These are phyloP conservation scores for Alternaria viburni DNA, from an alignment of 2,329 filamentous ascomycete species.

Conservation along the genomic window DNA sequence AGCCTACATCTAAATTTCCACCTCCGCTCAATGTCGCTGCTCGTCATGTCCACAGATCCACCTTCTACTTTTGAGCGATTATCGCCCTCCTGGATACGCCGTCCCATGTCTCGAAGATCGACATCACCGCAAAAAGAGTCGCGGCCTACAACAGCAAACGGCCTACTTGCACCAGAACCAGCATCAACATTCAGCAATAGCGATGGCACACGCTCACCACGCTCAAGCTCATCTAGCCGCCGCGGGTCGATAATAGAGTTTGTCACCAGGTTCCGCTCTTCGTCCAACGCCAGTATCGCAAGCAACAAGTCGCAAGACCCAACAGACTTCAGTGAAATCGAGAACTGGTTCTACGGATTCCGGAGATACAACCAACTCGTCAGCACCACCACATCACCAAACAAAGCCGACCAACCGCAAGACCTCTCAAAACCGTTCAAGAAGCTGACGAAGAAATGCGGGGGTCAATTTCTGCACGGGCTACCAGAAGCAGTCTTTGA, in stretches of 20 bases:
- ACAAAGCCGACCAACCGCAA: slow-evolving; percentile 17
- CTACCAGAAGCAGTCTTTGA: slow-evolving; percentile 44
- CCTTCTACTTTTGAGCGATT: slow-evolving; percentile 28
- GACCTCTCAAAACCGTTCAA: slow-evolving; percentile 32
- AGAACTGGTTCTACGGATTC: slow-evolving; percentile 41
- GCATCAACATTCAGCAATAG: slow-evolving; percentile 33
- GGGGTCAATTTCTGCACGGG: slow-evolving; percentile 36
- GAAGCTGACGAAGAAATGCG: slow-evolving; percentile 36
- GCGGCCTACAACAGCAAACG: slow-evolving; percentile 21
- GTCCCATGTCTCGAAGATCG: slow-evolving; percentile 19
- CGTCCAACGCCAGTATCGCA: slow-evolving; percentile 30
- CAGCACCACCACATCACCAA: slow-evolving; percentile 24
- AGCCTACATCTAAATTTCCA: background rate
- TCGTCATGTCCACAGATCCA: slow-evolving; percentile 33
- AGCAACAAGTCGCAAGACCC: slow-evolving; percentile 24
- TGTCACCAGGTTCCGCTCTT: slow-evolving; percentile 35
- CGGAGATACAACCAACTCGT: slow-evolving; percentile 41
- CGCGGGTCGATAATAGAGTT: slow-evolving; percentile 30
- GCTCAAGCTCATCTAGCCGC: slow-evolving; percentile 29
- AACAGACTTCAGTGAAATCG: slow-evolving; percentile 31
- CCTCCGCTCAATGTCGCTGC: slow-evolving; percentile 27
- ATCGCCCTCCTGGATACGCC: slow-evolving; percentile 32
- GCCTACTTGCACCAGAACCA: slow-evolving; percentile 22
- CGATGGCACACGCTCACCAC: slow-evolving; percentile 32
- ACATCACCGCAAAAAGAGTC: slow-evolving; percentile 23